Base-by-base conservation (phyloP, 2,329 filamentous ascomycete genomes). In the Cytospora leucostoma region DNA sequence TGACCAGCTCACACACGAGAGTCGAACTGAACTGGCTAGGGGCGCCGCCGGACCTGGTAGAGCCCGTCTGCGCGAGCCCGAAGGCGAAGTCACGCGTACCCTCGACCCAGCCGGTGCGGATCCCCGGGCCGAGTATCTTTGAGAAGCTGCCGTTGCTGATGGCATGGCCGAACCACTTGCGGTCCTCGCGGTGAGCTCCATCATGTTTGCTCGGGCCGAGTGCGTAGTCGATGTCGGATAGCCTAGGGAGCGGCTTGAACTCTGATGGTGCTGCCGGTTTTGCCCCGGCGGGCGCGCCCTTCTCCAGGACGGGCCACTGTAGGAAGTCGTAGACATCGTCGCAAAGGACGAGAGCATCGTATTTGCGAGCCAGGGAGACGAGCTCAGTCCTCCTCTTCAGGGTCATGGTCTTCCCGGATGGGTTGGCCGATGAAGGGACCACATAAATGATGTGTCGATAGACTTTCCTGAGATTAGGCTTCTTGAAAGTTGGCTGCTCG, bases 271-370 rank as follows among this genome's bases (percentile, higher is more conserved):
- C 61, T 68, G 12, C 64, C 64, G 15, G 67, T 68, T 37, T 37
- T 37, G 8, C 35, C 35, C 35, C 12, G 35, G 35, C 12, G 40
- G 58, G 52, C 33, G 34, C 59, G 7, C 35, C 35, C 35, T 47
- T 19, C 58, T 65, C 32, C 54, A 62, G 44, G 52, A 77, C 71
- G 2, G 85, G 83, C 92, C 93, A 97, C 73, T 93, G 90, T 6
- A 98, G 81, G 68, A 94, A 89, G 74, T 98, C 94, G 73, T 99
- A 99, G 11, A 98, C 93, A 74, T 99, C 95, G 76, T 98, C 94
- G 56, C 86, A 86, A 34, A 97, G 82, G 61, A 97, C 76, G n/a
- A 98, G 82, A 7, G 91, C 92, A 73, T 98, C 88, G 73, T 89
- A 86, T 64, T 87, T 80, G 62, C 94, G 84, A 0, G 94, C 94